Conservation (phyloP, 2,329 filamentous ascomycete genomes). For the Moelleriella libera region DNA sequence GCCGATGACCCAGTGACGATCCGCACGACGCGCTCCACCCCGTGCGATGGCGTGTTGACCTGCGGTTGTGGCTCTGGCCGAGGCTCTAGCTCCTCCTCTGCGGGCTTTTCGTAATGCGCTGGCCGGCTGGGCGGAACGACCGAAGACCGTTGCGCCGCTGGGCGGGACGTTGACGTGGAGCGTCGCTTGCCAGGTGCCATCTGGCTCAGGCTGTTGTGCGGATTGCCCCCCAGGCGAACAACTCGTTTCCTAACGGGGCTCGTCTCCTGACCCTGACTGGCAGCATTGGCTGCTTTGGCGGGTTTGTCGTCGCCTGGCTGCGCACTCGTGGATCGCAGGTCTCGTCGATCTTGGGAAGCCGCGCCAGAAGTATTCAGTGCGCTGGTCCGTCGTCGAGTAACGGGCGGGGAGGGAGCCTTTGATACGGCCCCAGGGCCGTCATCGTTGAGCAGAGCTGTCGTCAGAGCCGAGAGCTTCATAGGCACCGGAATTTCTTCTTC, state of each 20-base stretch:
- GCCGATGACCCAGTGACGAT: conserved; percentile 39
- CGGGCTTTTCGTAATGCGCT: conserved; percentile 24
- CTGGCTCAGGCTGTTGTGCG: conserved; percentile 28
- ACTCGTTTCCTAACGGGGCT: conserved; percentile 43
- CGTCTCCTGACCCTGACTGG: conserved; percentile 24
- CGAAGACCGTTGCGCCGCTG: conserved; percentile 12
- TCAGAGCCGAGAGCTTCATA: conserved; percentile 87
- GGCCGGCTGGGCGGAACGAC: conserved; percentile 21
- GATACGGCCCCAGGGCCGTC: conserved; percentile 33
- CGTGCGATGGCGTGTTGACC: conserved; percentile 39
- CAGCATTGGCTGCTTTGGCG: conserved; percentile 2
- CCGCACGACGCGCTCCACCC: conserved; percentile 34
- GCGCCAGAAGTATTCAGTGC: conserved; percentile 28
- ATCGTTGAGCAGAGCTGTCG: conserved; percentile 67
- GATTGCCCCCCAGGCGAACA: conserved; percentile 39
- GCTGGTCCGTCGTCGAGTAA: conserved; percentile 34
- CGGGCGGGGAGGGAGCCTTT: conserved; percentile 27
- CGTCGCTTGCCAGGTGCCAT: conserved; percentile 27
- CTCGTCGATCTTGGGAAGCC: conserved; percentile 26
- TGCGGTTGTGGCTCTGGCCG: conserved; percentile 22
- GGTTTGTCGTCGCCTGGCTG: conserved; percentile 18
- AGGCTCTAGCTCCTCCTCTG: conserved; percentile 22
- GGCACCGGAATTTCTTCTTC: conserved; percentile 87
- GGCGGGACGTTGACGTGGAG: conserved; percentile 34
- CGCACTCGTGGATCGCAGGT: conserved; percentile 32